A percentile compares a stretch with the other conserved stretches of the same genome.
These are phyloP conservation scores for Backusella macrospora DNA, from an alignment of 192 early-diverging fungal genomes.

Conservation along the genomic window DNA sequence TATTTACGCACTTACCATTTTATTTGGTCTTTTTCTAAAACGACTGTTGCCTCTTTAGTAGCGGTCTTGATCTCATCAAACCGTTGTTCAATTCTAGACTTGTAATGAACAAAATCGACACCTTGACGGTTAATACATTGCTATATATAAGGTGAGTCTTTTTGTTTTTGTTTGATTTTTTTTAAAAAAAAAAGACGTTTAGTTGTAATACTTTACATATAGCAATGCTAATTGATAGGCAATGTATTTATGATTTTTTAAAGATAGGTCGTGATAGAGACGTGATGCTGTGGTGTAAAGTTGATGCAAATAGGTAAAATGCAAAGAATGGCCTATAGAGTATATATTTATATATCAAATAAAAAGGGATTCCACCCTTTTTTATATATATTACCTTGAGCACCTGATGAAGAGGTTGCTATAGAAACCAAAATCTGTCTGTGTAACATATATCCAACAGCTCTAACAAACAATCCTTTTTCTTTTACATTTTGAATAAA, in stretches of 20 bases:
- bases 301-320: conserved; percentile 34
- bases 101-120: background rate
- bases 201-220: conserved; percentile 40
- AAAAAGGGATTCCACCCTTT: background rate
- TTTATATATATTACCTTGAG: background rate
- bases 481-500: conserved; percentile 2
- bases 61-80: conserved; percentile 19
- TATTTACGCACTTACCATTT: background rate
- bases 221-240: conserved; percentile 58
- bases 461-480: background rate
- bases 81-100: conserved; percentile 7
- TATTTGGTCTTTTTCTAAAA: conserved; percentile 2
- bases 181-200: too few relatives aligned
- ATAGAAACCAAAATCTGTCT: background rate
- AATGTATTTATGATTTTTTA: conserved; percentile 57
- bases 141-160: background rate
- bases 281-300: conserved; percentile 52
- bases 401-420: background rate
- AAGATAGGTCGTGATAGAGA: conserved; percentile 49
- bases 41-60: background rate
- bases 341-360: background rate
- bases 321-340: background rate
- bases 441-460: background rate
- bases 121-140: conserved; percentile 20
- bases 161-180: too few relatives aligned